These are phyloP conservation scores for Candida palmyrensis DNA, from an alignment of 805 yeast species.

Conservation along the genomic window DNA sequence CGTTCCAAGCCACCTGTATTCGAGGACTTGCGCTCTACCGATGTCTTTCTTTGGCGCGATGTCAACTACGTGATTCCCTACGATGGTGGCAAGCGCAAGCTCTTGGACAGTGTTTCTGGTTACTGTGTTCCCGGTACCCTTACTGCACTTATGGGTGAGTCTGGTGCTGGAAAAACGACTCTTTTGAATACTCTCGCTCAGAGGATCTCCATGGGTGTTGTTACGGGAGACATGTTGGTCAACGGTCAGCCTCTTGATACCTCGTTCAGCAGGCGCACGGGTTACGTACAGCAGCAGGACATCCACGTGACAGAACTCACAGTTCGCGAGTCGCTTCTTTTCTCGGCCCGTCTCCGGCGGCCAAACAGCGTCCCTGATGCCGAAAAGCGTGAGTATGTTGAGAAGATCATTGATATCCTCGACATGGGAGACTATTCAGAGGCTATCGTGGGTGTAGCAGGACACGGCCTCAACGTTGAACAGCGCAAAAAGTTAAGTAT, in stretches of 20 bases:
- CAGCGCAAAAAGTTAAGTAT: constrained; percentile 65
- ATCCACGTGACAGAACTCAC: constrained; percentile 46
- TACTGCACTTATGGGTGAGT: constrained; percentile 60
- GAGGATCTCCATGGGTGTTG: constrained; percentile 50
- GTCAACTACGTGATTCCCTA: constrained; percentile 53
- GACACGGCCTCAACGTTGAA: constrained; percentile 53
- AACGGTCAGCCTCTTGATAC: constrained; percentile 45
- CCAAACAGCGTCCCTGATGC: constrained; percentile 30
- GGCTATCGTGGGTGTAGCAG: constrained; percentile 44
- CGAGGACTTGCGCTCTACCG: constrained; percentile 32
- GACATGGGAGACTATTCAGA: constrained; percentile 52
- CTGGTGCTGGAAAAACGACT: constrained; percentile 63
- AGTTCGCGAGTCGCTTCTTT: constrained; percentile 49
- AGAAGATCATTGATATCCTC: constrained; percentile 43
- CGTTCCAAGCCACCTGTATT: constrained; percentile 9
- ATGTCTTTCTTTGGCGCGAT: constrained; percentile 58
- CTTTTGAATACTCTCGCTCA: constrained; percentile 49
- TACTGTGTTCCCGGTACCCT: constrained; percentile 45
- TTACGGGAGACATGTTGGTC: constrained; percentile 55
- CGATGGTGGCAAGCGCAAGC: constrained; percentile 32
- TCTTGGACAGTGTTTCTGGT: constrained; percentile 32
- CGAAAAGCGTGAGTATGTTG: constrained; percentile 49
- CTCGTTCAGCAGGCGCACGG: constrained; percentile 51
- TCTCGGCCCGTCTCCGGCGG: constrained; percentile 48
- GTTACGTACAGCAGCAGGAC: constrained; percentile 60